Evolutionary conservation across 2,329 filamentous ascomycete genomes (phyloP).

Genomic region (Fusarium udum): DNA sequence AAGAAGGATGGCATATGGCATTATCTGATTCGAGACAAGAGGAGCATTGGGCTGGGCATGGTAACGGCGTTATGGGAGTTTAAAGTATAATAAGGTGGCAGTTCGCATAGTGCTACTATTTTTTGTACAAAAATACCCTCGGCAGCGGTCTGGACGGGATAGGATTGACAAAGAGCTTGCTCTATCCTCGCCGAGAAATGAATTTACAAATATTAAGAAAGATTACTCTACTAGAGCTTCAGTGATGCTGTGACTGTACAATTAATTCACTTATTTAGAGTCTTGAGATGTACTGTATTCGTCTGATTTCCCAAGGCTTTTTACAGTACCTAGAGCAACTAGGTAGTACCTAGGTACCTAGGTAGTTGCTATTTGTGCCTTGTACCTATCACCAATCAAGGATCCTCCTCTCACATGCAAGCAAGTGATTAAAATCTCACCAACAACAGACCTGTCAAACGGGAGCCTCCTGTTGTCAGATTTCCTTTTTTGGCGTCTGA

Average conservation of each 20-base stretch:
- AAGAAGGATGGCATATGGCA: constrained; percentile 26
- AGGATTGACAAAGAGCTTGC: constrained; percentile 7
- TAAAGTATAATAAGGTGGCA: neutral
- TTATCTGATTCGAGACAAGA: constrained; percentile 18
- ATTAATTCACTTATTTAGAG: neutral
- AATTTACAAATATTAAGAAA: constrained; percentile 5
- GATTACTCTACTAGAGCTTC: neutral
- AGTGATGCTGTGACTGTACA: neutral
- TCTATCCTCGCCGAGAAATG: constrained; percentile 6
- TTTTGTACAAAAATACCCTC: constrained; percentile 23
- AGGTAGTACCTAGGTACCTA: too few species aligned
- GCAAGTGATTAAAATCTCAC: neutral
- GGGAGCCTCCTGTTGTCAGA: neutral
- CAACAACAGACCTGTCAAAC: neutral
- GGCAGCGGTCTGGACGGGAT: constrained; percentile 7
- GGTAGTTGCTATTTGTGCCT: neutral
- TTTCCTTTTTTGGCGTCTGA: constrained; percentile 20
- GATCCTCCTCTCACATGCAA: neutral
- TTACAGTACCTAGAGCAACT: too few species aligned
- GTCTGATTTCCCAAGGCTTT: neutral
- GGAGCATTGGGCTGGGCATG: constrained; percentile 27
- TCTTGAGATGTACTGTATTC: neutral
- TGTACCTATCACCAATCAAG: neutral
- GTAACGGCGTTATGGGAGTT: constrained; percentile 31
- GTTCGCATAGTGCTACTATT: constrained; percentile 14